phyloP scores from a whole-genome alignment of 768 basidiomycete genomes.

The Heimioporus sp. region DNA sequence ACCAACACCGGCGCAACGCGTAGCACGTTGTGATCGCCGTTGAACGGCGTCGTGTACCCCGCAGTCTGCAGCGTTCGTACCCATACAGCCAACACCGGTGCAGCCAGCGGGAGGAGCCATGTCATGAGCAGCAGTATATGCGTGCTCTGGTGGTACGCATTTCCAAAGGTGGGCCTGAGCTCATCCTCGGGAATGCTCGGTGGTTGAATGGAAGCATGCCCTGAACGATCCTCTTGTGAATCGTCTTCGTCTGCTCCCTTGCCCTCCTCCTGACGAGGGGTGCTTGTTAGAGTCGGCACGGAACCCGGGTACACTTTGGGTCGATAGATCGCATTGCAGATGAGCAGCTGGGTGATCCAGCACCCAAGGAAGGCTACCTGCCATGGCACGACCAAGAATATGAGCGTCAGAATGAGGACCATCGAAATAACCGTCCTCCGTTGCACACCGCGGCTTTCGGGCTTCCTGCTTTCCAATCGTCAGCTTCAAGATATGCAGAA shows the following conservation, averaged over 20 bases:
- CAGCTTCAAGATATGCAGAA: neutral
- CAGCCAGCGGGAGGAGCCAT: constrained; percentile 74
- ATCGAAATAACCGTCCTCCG: constrained; percentile 58
- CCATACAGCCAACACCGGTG: constrained; percentile 85
- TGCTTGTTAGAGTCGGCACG: constrained; percentile 24
- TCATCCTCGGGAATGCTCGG: neutral
- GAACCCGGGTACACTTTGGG: constrained; percentile 18
- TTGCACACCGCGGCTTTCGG: constrained; percentile 38
- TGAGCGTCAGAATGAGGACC: constrained; percentile 55
- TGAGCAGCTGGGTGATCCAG: constrained; percentile 75
- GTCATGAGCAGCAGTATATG: constrained; percentile 76
- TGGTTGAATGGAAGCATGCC: neutral
- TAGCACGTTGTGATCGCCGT: constrained; percentile 74
- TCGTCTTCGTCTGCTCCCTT: constrained; percentile 11
- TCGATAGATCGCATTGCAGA: constrained; percentile 43
- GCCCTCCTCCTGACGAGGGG: constrained; percentile 13
- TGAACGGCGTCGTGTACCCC: constrained; percentile 75
- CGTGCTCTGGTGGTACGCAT: constrained; percentile 48
- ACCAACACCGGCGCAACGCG: constrained; percentile 63
- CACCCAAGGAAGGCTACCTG: constrained; percentile 87
- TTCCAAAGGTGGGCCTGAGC: constrained; percentile 7
- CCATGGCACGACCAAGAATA: constrained; percentile 82
- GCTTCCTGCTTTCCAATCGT: constrained; percentile 12
- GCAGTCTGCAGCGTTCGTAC: constrained; percentile 80
- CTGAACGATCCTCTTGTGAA: neutral